A percentile compares a stretch with the other conserved stretches of the same genome.
phyloP scores from a whole-genome alignment of 2,329 filamentous ascomycete species.

The Hansfordia pulvinata region DNA sequence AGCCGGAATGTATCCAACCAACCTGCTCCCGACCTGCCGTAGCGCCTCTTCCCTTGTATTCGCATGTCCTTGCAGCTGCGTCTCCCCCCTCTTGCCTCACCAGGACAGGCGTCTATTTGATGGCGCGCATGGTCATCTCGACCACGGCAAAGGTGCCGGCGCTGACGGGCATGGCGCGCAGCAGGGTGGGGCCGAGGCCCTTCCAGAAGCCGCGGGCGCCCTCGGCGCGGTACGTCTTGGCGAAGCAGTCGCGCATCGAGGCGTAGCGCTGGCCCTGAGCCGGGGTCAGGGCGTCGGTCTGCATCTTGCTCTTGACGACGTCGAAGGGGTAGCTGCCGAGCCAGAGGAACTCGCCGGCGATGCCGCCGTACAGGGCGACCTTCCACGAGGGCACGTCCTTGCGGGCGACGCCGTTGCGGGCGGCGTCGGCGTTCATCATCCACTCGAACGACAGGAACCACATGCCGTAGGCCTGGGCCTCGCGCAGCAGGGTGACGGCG shows the following conservation, averaged over 20 bases:
- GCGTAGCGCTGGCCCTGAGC: slow-evolving; percentile 56
- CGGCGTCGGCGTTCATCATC: slow-evolving; percentile 83
- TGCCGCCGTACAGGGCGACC: slow-evolving; percentile 80
- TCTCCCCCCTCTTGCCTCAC: slow-evolving; percentile 6
- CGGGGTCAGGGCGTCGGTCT: slow-evolving; percentile 91
- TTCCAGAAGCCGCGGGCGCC: slow-evolving; percentile 85
- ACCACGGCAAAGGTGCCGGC: slow-evolving; percentile 93
- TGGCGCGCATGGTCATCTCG: slow-evolving; percentile 50
- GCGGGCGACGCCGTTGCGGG: slow-evolving; percentile 61
- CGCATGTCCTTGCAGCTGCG: not conserved
- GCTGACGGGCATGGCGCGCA: slow-evolving; percentile 94
- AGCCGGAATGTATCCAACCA: too few species aligned
- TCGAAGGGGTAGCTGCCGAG: slow-evolving; percentile 89
- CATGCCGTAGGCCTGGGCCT: slow-evolving; percentile 86
- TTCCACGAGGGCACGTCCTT: slow-evolving; percentile 72
- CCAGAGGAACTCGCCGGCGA: slow-evolving; percentile 92
- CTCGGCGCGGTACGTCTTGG: slow-evolving; percentile 64
- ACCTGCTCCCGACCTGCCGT: too few species aligned
- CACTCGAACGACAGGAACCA: slow-evolving; percentile 97
- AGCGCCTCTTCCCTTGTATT: too few species aligned
- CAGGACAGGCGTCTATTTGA: slow-evolving; percentile 27
- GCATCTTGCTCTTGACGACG: slow-evolving; percentile 99
- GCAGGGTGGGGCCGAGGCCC: slow-evolving; percentile 76
- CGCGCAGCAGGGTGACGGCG: slow-evolving; percentile 72
- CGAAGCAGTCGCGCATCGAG: slow-evolving; percentile 82